These are phyloP conservation scores for Ceratobasidium sp. DNA, from an alignment of 1,284 basidiomycete species.

Conservation along the genomic window DNA sequence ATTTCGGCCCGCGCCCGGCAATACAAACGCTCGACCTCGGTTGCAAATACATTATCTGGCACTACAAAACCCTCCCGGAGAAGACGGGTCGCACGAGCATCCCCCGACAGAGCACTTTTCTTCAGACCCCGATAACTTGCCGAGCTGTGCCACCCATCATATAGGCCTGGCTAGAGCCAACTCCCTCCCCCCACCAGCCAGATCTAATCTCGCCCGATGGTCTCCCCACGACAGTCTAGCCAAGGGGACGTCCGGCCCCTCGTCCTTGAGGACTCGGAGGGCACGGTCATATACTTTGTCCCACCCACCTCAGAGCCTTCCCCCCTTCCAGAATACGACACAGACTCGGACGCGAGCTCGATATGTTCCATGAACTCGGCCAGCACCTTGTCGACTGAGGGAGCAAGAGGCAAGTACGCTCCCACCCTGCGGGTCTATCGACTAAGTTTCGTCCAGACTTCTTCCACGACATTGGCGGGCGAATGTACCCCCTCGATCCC, in stretches of 20 bases:
- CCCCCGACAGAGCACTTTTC: constrained; percentile 1
- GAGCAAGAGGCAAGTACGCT: background rate
- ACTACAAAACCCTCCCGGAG: background rate
- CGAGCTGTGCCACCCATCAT: constrained; percentile 4
- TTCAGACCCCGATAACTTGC: background rate
- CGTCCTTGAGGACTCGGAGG: constrained; percentile 15
- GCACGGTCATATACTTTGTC: background rate
- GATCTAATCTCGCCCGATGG: background rate
- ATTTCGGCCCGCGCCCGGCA: background rate
- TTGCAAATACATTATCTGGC: background rate
- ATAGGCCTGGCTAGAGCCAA: background rate
- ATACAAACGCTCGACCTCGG: background rate
- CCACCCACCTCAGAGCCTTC: too few relatives aligned
- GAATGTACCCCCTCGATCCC: constrained; percentile 26
- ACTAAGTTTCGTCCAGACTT: constrained; percentile 1
- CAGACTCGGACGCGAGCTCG: constrained; percentile 26
- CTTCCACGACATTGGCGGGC: constrained; percentile 26
- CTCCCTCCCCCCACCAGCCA: background rate
- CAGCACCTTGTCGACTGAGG: constrained; percentile 17
- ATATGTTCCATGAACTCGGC: constrained; percentile 17
- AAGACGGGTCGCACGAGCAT: background rate
- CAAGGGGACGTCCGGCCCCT: constrained; percentile 6
- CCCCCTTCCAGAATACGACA: constrained; percentile 2
- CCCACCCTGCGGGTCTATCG: background rate
- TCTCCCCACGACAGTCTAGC: background rate